Percentiles rank a stretch among this genome's conserved stretches.
These are phyloP conservation scores for Amniculicola lignicola DNA, from an alignment of 495 filamentous ascomycete species.

Conservation along the genomic window DNA sequence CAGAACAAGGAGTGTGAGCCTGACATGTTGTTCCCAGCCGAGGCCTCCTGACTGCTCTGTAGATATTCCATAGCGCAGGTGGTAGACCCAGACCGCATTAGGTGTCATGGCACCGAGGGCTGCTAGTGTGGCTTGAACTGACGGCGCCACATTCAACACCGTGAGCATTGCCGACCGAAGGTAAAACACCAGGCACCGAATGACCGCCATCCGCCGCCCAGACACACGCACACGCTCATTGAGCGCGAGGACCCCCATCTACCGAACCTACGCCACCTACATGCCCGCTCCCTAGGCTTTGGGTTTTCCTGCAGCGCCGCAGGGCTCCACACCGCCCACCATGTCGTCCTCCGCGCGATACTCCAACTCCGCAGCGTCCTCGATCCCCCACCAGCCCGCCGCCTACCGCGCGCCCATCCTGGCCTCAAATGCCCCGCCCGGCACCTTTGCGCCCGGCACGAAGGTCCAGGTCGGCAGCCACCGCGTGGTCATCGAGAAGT, in stretches of 20 bases:
- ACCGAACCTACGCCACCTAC: slow-evolving; percentile 7
- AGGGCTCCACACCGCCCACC: slow-evolving; percentile 28
- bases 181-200: too few species aligned
- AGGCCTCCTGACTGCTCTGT: too few species aligned
- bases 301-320: slow-evolving; percentile 23
- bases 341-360: slow-evolving; percentile 35
- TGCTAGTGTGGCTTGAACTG: slow-evolving; percentile 1
- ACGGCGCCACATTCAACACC: neutral
- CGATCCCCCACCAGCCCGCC: slow-evolving; percentile 32
- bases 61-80: too few species aligned
- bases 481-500: slow-evolving; percentile 93
- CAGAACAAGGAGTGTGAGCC: too few species aligned
- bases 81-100: too few species aligned
- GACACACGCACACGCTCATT: slow-evolving; percentile 12
- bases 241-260: neutral
- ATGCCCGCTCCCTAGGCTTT: slow-evolving; percentile 25
- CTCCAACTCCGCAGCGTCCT: slow-evolving; percentile 27
- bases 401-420: slow-evolving; percentile 38
- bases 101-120: too few species aligned
- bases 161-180: too few species aligned
- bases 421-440: slow-evolving; percentile 63
- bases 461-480: slow-evolving; percentile 94
- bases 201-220: slow-evolving; percentile 13
- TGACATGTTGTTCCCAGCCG: too few species aligned
- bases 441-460: slow-evolving; percentile 88